Percentiles rank a stretch among this genome's conserved stretches.
Evolutionary conservation across 805 yeast genomes (phyloP).

Genomic region (Cyberlindnera americana): DNA sequence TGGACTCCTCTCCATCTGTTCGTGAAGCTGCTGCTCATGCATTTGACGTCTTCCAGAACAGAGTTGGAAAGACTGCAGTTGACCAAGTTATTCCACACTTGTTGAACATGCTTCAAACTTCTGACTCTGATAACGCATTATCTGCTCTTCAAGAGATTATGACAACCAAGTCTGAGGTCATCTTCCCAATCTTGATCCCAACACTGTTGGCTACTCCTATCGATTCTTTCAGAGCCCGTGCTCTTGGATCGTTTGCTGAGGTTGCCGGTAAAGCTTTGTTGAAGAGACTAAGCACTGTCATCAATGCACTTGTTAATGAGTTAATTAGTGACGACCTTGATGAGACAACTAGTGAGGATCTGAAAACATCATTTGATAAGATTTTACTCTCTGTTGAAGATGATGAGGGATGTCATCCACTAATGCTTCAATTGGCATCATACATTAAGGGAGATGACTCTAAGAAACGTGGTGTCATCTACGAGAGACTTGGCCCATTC

Average conservation of each 20-base stretch:
- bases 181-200: slow-evolving; percentile 92
- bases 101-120: slow-evolving; percentile 60
- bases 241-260: slow-evolving; percentile 80
- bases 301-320: slow-evolving; percentile 69
- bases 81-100: slow-evolving; percentile 87
- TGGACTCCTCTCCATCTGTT: slow-evolving; percentile 68
- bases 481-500: slow-evolving; percentile 66
- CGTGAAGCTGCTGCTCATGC: slow-evolving; percentile 91
- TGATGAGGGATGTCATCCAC: slow-evolving; percentile 77
- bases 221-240: slow-evolving; percentile 79
- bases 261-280: slow-evolving; percentile 85
- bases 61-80: slow-evolving; percentile 78
- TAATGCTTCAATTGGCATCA: slow-evolving; percentile 75
- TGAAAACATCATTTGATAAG: slow-evolving; percentile 56
- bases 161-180: slow-evolving; percentile 84
- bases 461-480: slow-evolving; percentile 57
- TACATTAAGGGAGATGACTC: slow-evolving; percentile 75
- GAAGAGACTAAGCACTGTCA: slow-evolving; percentile 66
- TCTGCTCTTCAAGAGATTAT: slow-evolving; percentile 87
- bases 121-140: slow-evolving; percentile 70
- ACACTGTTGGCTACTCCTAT: slow-evolving; percentile 79
- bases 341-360: slow-evolving; percentile 35
- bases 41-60: slow-evolving; percentile 80
- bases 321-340: slow-evolving; percentile 38
- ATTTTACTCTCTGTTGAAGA: slow-evolving; percentile 71